phyloP scores from a whole-genome alignment of 352 stramenopile species.

The Pythium sp. region DNA sequence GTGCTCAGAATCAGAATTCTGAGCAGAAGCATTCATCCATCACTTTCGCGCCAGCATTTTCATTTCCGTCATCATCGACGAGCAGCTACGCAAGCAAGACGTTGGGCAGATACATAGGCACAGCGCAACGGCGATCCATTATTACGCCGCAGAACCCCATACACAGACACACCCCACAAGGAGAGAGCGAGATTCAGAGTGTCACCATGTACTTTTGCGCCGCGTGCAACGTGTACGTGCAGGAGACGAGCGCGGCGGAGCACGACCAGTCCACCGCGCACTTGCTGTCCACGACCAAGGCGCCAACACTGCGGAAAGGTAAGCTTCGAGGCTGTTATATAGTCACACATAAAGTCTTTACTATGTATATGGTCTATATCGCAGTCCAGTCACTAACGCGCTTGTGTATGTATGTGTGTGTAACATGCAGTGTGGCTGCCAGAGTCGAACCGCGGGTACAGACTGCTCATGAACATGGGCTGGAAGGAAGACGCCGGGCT shows the following conservation, averaged over 20 bases:
- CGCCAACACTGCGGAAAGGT: constrained; percentile 52
- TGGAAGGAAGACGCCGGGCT: constrained; percentile 47
- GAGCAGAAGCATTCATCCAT: neutral
- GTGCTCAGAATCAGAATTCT: too few species aligned
- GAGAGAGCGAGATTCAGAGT: neutral
- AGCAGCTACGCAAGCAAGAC: neutral
- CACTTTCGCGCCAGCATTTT: neutral
- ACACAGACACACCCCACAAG: neutral
- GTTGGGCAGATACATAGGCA: neutral
- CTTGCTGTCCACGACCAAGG: constrained; percentile 41
- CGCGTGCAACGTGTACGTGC: constrained; percentile 60
- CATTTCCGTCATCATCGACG: neutral
- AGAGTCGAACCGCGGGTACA: constrained; percentile 63
- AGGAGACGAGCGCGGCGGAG: constrained; percentile 42
- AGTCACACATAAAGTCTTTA: neutral
- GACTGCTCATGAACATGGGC: constrained; percentile 57
- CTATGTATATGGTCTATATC: too few species aligned
- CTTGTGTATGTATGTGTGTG: constrained; percentile 4
- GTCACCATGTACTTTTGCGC: constrained; percentile 57
- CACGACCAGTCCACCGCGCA: constrained; percentile 57
- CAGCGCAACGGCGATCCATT: neutral
- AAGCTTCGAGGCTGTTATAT: neutral
- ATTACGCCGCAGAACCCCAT: neutral
- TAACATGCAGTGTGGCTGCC: constrained; percentile 46
- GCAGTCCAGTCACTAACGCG: neutral